A percentile compares a stretch with the other conserved stretches of the same genome.
Conservation (phyloP, 2,329 filamentous ascomycete species). For the Sclerotinia borealis region DNA sequence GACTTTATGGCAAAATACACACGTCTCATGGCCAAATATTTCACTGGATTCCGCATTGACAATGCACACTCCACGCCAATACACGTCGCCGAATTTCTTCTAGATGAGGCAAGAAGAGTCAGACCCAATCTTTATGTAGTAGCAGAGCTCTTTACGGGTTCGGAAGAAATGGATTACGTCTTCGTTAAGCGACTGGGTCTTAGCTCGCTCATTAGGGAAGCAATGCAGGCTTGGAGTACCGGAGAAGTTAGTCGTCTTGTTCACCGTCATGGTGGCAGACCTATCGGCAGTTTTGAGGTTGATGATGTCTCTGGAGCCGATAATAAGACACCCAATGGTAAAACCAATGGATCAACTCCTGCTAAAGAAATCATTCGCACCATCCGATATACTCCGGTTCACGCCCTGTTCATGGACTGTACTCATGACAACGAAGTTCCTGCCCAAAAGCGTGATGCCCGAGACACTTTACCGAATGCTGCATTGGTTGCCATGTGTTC, state of each 20-base stretch:
- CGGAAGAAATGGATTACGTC: constrained; percentile 91
- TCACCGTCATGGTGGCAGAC: constrained; percentile 85
- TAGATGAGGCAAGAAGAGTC: constrained; percentile 86
- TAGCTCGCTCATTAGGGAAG: constrained; percentile 87
- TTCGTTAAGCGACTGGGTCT: constrained; percentile 92
- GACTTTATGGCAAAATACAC: constrained; percentile 94
- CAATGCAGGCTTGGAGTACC: constrained; percentile 98
- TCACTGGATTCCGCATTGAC: constrained; percentile 92
- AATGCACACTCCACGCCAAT: constrained; percentile 97
- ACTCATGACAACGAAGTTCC: constrained; percentile 98
- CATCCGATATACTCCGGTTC: constrained; percentile 82
- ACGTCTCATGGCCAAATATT: constrained; percentile 86
- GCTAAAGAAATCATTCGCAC: constrained; percentile 55
- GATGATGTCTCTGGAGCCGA: constrained; percentile 70
- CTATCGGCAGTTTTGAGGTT: constrained; percentile 96
- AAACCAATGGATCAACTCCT: constrained; percentile 30
- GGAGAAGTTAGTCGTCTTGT: constrained; percentile 87
- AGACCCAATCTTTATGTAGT: constrained; percentile 86
- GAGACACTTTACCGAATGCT: constrained; percentile 89
- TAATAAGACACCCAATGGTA: constrained; percentile 30
- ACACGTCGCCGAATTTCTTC: constrained; percentile 87
- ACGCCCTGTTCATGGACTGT: constrained; percentile 97
- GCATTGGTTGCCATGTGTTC: constrained; percentile 95
- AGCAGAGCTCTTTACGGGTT: constrained; percentile 91
- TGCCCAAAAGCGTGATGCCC: constrained; percentile 87